Percentiles rank a stretch among this genome's conserved stretches.
phyloP scores from a whole-genome alignment of 306 rosid genomes.

The Casuarina cunninghamiana region DNA sequence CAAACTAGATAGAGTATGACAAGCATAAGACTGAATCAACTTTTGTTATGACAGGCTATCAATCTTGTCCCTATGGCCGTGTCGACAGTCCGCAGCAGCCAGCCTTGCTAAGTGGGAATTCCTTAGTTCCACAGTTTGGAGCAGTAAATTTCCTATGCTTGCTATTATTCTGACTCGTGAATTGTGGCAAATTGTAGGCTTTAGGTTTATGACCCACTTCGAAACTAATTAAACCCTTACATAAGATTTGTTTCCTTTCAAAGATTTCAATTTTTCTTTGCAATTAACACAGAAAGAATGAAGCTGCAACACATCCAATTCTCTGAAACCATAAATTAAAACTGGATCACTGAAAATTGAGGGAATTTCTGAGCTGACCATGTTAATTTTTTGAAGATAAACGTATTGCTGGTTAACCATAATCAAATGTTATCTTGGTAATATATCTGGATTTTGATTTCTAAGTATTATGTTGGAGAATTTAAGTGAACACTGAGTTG shows the following conservation, averaged over 20 bases:
- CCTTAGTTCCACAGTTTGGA: constrained; percentile 37
- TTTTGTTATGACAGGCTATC: constrained; percentile 28
- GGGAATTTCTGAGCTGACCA: too few species aligned
- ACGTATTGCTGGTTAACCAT: neutral
- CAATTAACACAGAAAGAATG: too few species aligned
- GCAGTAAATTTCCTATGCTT: constrained; percentile 11
- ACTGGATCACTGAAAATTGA: too few species aligned
- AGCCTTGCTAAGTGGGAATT: constrained; percentile 29
- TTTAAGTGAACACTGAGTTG: neutral
- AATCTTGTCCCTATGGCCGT: constrained; percentile 22
- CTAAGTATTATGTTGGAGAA: neutral
- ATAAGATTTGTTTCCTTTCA: too few species aligned
- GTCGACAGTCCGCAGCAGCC: constrained; percentile 38
- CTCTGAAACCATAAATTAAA: too few species aligned
- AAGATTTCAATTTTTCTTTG: too few species aligned
- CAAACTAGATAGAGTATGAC: neutral
- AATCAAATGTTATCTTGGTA: neutral
- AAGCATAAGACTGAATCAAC: neutral
- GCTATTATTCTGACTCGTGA: too few species aligned
- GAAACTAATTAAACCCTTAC: too few species aligned
- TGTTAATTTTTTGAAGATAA: neutral
- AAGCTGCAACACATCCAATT: too few species aligned
- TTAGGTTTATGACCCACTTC: too few species aligned
- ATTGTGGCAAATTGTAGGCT: too few species aligned
- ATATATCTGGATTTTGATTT: neutral